phyloP scores from a whole-genome alignment of 2,329 filamentous ascomycete genomes.

The Ceratocystis colombiana region DNA sequence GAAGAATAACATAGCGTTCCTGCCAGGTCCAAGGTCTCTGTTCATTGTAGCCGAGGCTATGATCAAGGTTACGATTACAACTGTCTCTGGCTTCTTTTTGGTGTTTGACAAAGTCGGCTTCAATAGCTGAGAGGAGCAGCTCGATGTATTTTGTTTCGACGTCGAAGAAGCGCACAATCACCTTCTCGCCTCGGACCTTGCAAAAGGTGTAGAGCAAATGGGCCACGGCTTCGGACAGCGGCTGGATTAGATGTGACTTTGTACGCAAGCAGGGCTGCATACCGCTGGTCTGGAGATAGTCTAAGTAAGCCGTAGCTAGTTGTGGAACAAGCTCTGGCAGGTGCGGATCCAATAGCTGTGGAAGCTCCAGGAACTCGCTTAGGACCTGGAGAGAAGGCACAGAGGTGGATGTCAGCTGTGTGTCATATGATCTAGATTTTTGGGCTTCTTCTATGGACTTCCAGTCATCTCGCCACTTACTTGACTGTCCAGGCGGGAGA shows the following conservation, averaged over 20 bases:
- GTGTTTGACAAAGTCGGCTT: slow-evolving; percentile 41
- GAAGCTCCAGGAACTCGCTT: slow-evolving; percentile 89
- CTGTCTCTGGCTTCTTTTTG: background rate
- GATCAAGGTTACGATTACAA: slow-evolving; percentile 19
- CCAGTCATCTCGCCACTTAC: slow-evolving; percentile 31
- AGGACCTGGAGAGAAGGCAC: slow-evolving; percentile 42
- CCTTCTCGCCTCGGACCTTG: slow-evolving; percentile 88
- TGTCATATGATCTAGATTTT: slow-evolving; percentile 28
- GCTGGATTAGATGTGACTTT: slow-evolving; percentile 39
- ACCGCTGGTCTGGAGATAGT: slow-evolving; percentile 45
- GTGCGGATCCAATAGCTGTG: slow-evolving; percentile 80
- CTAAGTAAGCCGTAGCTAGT: slow-evolving; percentile 66
- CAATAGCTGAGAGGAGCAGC: slow-evolving; percentile 63
- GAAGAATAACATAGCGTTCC: slow-evolving; percentile 72
- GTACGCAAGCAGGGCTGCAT: slow-evolving; percentile 31
- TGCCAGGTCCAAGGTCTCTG: slow-evolving; percentile 58
- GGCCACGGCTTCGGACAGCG: slow-evolving; percentile 63
- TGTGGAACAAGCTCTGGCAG: slow-evolving; percentile 64
- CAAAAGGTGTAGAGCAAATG: slow-evolving; percentile 77
- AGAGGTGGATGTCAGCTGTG: background rate
- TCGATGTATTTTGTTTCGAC: slow-evolving; percentile 83
- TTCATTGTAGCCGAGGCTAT: slow-evolving; percentile 26
- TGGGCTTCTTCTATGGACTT: slow-evolving; percentile 15
- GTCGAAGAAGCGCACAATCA: slow-evolving; percentile 80
- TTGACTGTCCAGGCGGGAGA: slow-evolving; percentile 38